Conservation (phyloP, 306 rosid genomes). For the Vicia sativa region DNA sequence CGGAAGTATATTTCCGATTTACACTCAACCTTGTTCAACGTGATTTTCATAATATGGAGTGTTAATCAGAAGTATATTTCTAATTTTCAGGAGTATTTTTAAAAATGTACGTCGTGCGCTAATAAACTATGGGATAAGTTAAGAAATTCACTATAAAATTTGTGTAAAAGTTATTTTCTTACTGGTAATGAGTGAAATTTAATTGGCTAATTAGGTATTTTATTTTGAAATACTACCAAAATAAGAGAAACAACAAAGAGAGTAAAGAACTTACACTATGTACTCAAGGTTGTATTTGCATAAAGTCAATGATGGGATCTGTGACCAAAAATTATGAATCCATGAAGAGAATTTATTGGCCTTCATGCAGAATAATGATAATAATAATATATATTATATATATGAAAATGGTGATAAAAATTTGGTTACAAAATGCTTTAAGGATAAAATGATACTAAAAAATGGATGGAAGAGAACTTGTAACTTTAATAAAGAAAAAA, state of each 20-base stretch:
- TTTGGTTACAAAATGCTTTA: background rate
- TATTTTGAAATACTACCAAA: constrained; percentile 27
- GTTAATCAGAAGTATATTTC: no score
- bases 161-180: background rate
- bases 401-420: background rate
- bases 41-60: no score
- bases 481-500: constrained; percentile 26
- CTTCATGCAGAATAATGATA: no score
- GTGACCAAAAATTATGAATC: constrained; percentile 34
- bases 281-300: constrained; percentile 46
- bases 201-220: constrained; percentile 23
- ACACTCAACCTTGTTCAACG: no score
- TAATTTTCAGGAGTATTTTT: no score
- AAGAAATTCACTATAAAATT: no score
- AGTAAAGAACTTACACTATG: constrained; percentile 63
- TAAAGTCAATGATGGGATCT: constrained; percentile 42
- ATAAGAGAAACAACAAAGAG: constrained; percentile 11
- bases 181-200: constrained; percentile 2
- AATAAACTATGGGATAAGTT: no score
- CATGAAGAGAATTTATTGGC: constrained; percentile 26
- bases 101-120: no score
- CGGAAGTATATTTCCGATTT: no score
- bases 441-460: background rate
- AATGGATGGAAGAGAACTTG: constrained; percentile 24
- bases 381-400: no score